Base-by-base conservation (phyloP, 345 rosid species). In the Populus euphratica region DNA sequence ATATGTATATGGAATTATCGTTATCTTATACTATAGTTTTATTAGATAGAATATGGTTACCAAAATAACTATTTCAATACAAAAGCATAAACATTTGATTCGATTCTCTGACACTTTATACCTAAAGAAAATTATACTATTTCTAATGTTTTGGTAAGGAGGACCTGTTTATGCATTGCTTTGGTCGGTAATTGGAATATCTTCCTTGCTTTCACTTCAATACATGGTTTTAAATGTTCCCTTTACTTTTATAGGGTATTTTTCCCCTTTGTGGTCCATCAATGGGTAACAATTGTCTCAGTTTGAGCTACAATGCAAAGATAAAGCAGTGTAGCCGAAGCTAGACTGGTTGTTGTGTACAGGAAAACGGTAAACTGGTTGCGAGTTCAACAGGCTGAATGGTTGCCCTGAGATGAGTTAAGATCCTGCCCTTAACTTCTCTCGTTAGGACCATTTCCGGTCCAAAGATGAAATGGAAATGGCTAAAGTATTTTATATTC, bases 121-220 rank as follows among this genome's bases (percentile, higher is more conserved):
- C 25, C 25, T n/a, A 5, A n/a, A 59, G 64, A 59, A 23, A 59
- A 23, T 1, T 59, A 25, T n/a, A n/a, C 25, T 23, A n/a, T 23
- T 10, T 23, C 27, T 59, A 23, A 25, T 59, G 63, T 59, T 59
- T 25, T 59, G 63, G 16, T 10, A 23, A 47, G 59, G 1, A 16
- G 35, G 54, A 47, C 23, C 35, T 50, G n/a, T 50, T 23, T 23
- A 59, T n/a, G 64, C 64, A 3, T 59, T 16, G 62, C 38, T 13
- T 43, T 25, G 13, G 50, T 2, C 20, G 70, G 77, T 25, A n/a
- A 36, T 1, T 20, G 70, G 70, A 0, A 47, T 44, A 64, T 59
- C 61, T 74, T 74, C 70, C 41, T 73, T 69, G 29, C 80, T 68
- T 84, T 68, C 72, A 0, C 78, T 72, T 63, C 67, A 78, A 67